phyloP scores from a whole-genome alignment of 208 protist species.

The Trichomonas vaginalis region DNA sequence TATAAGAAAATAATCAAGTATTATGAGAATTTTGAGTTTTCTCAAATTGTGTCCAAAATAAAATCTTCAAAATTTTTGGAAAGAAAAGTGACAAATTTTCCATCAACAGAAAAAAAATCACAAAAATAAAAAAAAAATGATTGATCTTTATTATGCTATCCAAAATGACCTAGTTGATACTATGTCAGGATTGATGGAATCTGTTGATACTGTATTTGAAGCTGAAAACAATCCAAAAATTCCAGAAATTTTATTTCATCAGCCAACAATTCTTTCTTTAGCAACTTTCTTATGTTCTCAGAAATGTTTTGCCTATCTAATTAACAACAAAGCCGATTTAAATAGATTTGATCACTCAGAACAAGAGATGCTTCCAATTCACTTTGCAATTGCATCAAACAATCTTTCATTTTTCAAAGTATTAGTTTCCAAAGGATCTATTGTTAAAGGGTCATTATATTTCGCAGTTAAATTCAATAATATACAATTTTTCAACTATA shows the following conservation, averaged over 20 bases:
- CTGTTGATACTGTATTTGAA: background rate
- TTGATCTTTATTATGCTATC: background rate
- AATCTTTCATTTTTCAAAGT: background rate
- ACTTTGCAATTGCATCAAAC: background rate
- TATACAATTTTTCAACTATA: background rate
- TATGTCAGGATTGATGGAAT: background rate
- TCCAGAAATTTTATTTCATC: background rate
- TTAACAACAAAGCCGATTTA: background rate
- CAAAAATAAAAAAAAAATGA: too few species aligned
- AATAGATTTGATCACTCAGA: background rate
- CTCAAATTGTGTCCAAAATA: too few species aligned
- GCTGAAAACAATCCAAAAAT: background rate
- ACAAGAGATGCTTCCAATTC: background rate
- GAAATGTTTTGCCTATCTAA: background rate
- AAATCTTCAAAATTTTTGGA: too few species aligned
- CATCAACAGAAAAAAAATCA: too few species aligned
- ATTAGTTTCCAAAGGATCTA: background rate
- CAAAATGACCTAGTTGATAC: background rate
- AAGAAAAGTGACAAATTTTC: too few species aligned
- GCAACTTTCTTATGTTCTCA: background rate
- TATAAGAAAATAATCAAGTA: too few species aligned
- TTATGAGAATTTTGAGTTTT: too few species aligned
- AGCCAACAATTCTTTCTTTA: background rate
- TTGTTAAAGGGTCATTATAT: background rate
- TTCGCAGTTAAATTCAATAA: background rate